Percentiles rank a stretch among this genome's conserved stretches.
phyloP scores from a whole-genome alignment of 306 rosid species.

The Fragaria iinumae region DNA sequence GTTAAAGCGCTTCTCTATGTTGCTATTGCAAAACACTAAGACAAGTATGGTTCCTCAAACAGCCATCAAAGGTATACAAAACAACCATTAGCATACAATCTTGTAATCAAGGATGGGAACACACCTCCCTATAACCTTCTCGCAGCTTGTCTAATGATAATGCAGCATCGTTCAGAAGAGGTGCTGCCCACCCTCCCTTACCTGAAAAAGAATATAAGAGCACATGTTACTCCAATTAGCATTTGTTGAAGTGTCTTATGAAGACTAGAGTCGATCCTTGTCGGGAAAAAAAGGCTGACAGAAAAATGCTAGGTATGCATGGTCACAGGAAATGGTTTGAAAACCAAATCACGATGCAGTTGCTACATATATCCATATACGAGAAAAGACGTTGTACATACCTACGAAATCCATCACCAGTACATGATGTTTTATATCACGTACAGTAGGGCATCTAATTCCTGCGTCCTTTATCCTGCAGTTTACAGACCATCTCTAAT shows the following conservation, averaged over 20 bases:
- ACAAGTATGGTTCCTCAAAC: not conserved
- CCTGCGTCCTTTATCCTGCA: slow-evolving; percentile 38
- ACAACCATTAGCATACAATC: not conserved
- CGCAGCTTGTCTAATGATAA: slow-evolving; percentile 74
- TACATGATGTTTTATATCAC: slow-evolving; percentile 59
- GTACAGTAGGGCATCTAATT: slow-evolving; percentile 72
- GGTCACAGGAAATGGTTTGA: not conserved
- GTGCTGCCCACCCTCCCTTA: slow-evolving; percentile 85
- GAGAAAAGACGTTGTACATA: slow-evolving; percentile 14
- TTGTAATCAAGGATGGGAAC: slow-evolving; percentile 21
- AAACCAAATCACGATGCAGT: slow-evolving; percentile 8
- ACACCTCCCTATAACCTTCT: slow-evolving; percentile 81
- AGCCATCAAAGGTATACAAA: not conserved
- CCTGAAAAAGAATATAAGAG: slow-evolving; percentile 45
- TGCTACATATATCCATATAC: not conserved
- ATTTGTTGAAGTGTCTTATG: not conserved
- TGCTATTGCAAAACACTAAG: not conserved
- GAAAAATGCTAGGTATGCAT: not conserved
- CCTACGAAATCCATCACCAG: slow-evolving; percentile 93
- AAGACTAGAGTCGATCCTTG: not conserved
- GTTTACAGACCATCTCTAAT: not conserved
- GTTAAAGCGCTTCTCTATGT: not conserved
- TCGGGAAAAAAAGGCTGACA: not conserved
- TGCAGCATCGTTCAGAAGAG: slow-evolving; percentile 82
- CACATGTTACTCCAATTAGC: slow-evolving; percentile 14